Percentiles rank a stretch among this genome's conserved stretches.
These are phyloP conservation scores for Crataegus laevigata DNA, from an alignment of 306 rosid species.

Conservation along the genomic window DNA sequence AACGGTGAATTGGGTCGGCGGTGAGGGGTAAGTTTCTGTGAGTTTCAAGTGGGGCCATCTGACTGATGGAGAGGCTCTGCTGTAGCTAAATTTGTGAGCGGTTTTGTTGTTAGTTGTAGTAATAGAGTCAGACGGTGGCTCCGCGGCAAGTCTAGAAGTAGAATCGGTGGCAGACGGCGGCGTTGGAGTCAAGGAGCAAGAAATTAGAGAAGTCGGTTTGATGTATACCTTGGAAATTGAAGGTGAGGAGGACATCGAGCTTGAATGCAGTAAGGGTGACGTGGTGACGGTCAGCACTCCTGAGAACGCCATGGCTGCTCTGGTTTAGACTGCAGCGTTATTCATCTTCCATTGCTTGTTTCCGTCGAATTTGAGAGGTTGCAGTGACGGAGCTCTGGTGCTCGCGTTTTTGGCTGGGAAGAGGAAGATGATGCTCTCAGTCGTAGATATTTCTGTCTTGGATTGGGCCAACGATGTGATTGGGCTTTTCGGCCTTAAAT, in stretches of 20 bases:
- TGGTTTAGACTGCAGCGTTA: not conserved
- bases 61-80: conserved; percentile 86
- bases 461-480: not conserved
- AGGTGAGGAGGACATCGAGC: conserved; percentile 10
- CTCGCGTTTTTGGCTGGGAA: not conserved
- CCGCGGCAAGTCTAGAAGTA: conserved; percentile 6
- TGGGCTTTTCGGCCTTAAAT: too few relatives aligned
- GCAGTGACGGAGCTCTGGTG: not conserved
- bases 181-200: conserved; percentile 25
- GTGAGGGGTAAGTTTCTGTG: conserved; percentile 34
- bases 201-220: conserved; percentile 2
- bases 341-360: not conserved
- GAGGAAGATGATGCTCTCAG: not conserved
- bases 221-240: conserved; percentile 25
- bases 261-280: conserved; percentile 15
- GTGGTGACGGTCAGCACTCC: conserved; percentile 8
- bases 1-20: conserved; percentile 27
- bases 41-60: conserved; percentile 73
- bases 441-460: not conserved
- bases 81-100: conserved; percentile 43
- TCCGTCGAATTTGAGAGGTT: not conserved
- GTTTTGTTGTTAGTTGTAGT: not conserved
- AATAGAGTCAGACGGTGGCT: conserved; percentile 6
- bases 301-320: not conserved
- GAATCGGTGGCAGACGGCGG: conserved; percentile 8